These are phyloP conservation scores for Diplodia corticola DNA, from an alignment of 2,329 filamentous ascomycete genomes.

Conservation along the genomic window DNA sequence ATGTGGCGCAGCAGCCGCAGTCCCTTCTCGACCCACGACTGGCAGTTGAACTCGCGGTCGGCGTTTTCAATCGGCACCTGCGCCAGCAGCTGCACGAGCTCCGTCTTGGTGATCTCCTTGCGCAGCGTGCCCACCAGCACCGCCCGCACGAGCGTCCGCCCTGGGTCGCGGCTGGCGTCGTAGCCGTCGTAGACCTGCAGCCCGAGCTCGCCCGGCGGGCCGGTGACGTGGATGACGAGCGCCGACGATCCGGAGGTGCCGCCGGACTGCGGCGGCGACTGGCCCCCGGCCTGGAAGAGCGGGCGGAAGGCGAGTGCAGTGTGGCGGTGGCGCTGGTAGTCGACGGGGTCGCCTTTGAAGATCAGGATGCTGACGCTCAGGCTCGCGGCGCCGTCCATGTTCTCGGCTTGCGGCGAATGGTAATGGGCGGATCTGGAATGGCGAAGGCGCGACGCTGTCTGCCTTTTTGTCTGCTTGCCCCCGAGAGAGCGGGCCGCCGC, in stretches of 20 bases:
- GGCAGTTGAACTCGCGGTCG: constrained; percentile 21
- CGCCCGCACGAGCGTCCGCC: not conserved
- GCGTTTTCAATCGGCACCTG: constrained; percentile 5
- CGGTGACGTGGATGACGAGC: constrained; percentile 14
- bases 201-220: constrained; percentile 4
- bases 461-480: not conserved
- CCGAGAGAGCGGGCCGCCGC: not conserved
- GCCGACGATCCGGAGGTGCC: not conserved
- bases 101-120: constrained; percentile 8
- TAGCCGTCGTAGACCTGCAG: constrained; percentile 12
- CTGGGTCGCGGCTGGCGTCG: constrained; percentile 8
- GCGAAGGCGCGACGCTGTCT: not conserved
- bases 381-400: not conserved
- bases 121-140: constrained; percentile 15
- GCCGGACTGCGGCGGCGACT: not conserved
- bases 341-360: constrained; percentile 19
- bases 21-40: constrained; percentile 16
- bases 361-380: constrained; percentile 13
- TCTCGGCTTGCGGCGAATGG: not conserved
- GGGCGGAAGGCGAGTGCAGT: constrained; percentile 20
- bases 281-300: not conserved
- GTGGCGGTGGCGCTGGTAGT: constrained; percentile 19
- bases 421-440: not conserved
- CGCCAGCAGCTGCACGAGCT: constrained; percentile 7
- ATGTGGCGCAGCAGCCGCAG: not conserved